A percentile compares a stretch with the other conserved stretches of the same genome.
phyloP scores from a whole-genome alignment of 2,329 filamentous ascomycete species.

The Epichloe baconii region DNA sequence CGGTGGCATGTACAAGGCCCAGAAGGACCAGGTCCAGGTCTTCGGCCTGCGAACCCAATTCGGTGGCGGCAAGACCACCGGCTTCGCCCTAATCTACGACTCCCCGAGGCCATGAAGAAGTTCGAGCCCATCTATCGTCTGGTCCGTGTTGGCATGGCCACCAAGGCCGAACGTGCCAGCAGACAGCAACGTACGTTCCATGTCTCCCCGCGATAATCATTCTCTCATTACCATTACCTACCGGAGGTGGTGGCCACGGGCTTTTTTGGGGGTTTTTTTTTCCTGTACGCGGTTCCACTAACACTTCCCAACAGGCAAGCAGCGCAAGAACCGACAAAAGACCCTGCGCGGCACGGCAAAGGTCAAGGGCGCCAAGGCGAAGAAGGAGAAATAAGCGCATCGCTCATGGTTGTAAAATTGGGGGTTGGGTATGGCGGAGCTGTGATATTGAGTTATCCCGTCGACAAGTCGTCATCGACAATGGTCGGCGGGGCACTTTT shows the following conservation, averaged over 20 bases:
- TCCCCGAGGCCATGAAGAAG: constrained; percentile 98
- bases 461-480: no score
- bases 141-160: constrained; percentile 80
- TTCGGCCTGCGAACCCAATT: constrained; percentile 98
- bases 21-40: constrained; percentile 93
- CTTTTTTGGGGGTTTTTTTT: neutral
- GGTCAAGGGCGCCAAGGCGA: constrained; percentile 88
- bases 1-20: constrained; percentile 91
- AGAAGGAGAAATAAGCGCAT: constrained; percentile 77
- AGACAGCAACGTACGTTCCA: constrained; percentile 91
- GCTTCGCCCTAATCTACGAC: constrained; percentile 98
- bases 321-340: constrained; percentile 99
- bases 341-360: constrained; percentile 95
- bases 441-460: constrained; percentile 17
- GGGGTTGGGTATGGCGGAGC: constrained; percentile 15
- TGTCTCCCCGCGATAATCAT: neutral
- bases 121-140: constrained; percentile 98
- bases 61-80: constrained; percentile 99
- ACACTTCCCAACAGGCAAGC: constrained; percentile 64
- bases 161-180: constrained; percentile 93
- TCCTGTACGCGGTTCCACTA: constrained; percentile 1
- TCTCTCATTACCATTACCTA: neutral
- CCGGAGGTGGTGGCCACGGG: neutral
- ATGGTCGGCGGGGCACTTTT: constrained; percentile 14
- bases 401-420: constrained; percentile 19